Evolutionary conservation across 768 basidiomycete species (phyloP).

Genomic region (Leccinum truebloodii): DNA sequence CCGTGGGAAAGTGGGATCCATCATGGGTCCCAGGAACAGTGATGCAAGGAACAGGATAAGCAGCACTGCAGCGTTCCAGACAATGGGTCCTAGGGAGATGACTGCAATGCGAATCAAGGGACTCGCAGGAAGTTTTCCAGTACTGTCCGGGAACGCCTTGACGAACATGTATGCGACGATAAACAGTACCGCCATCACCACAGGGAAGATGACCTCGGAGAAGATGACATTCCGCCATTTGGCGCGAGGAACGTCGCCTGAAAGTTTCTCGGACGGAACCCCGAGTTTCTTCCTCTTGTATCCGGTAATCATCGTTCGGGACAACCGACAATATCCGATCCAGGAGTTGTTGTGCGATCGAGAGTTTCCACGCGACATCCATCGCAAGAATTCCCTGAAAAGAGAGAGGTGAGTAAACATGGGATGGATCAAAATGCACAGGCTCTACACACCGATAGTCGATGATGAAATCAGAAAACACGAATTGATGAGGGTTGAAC

Average conservation of each 20-base stretch:
- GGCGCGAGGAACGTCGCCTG: constrained; percentile 92
- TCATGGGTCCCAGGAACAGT: constrained; percentile 89
- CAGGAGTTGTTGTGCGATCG: constrained; percentile 96
- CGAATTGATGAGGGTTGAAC: constrained; percentile 99
- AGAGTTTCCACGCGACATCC: constrained; percentile 99
- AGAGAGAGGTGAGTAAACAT: background rate
- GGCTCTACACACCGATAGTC: constrained; percentile 72
- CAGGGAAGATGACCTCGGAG: constrained; percentile 84
- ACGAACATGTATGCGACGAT: constrained; percentile 91
- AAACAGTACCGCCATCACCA: constrained; percentile 84
- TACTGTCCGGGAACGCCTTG: constrained; percentile 74
- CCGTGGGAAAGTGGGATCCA: constrained; percentile 72
- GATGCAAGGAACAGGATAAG: constrained; percentile 88
- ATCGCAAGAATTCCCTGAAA: constrained; percentile 89
- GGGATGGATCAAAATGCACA: background rate
- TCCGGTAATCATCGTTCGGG: constrained; percentile 99
- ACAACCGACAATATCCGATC: constrained; percentile 98
- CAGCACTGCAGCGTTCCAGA: constrained; percentile 90
- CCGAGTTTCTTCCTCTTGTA: constrained; percentile 99
- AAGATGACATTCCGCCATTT: constrained; percentile 88
- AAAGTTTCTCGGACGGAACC: constrained; percentile 95
- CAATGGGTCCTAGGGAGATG: constrained; percentile 91
- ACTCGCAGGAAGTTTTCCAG: constrained; percentile 68
- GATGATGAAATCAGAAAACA: constrained; percentile 94
- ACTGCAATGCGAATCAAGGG: constrained; percentile 93